phyloP scores from a whole-genome alignment of 2,329 filamentous ascomycete genomes.

The Colletotrichum cordylinicola region DNA sequence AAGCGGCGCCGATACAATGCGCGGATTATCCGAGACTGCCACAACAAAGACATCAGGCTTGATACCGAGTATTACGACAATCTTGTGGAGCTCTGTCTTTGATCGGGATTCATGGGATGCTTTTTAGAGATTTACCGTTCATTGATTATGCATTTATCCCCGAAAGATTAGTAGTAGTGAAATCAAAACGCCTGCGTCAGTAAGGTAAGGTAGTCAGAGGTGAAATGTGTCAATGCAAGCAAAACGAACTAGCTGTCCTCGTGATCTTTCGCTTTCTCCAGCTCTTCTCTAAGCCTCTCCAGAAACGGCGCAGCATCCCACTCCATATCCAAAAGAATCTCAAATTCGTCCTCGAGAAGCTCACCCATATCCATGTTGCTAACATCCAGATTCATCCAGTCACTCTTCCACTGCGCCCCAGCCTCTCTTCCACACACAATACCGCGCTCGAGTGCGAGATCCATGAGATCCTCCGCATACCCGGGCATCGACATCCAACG shows the following conservation, averaged over 20 bases:
- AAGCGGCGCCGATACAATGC: too few species aligned
- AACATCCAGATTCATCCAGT: not conserved
- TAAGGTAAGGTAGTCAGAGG: too few species aligned
- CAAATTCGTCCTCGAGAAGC: not conserved
- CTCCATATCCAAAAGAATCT: not conserved
- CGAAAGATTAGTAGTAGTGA: too few species aligned
- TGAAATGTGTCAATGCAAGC: too few species aligned
- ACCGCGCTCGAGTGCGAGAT: not conserved
- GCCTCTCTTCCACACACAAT: not conserved
- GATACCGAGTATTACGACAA: not conserved
- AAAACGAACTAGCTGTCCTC: not conserved
- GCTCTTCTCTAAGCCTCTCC: rapidly evolving
- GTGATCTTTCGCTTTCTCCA: not conserved
- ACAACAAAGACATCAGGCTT: too few species aligned
- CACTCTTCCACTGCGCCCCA: not conserved
- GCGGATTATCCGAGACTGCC: too few species aligned
- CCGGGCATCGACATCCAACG: not conserved
- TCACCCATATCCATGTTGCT: not conserved
- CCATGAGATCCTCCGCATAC: not conserved
- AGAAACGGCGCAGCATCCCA: constrained; percentile 44
- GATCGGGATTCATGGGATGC: too few species aligned
- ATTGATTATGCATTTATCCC: too few species aligned
- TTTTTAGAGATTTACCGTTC: too few species aligned
- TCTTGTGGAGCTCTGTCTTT: not conserved
- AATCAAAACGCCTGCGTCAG: too few species aligned